Evolutionary conservation across 805 yeast species (phyloP).

Genomic region (Saturnispora quitensis): DNA sequence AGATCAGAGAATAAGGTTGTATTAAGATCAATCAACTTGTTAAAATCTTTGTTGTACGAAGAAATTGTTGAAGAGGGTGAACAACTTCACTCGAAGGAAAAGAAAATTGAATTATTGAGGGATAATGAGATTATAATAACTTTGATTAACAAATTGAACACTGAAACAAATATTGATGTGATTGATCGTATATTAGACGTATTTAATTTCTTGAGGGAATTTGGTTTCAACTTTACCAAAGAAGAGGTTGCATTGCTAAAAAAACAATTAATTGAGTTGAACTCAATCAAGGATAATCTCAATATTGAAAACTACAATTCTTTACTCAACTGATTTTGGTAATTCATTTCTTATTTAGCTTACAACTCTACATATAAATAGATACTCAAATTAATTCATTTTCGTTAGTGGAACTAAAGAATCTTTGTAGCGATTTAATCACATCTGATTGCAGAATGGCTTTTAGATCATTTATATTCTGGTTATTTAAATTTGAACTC

Average conservation of each 20-base stretch:
- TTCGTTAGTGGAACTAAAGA: constrained; percentile 42
- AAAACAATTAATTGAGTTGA: constrained; percentile 31
- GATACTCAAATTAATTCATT: constrained; percentile 4
- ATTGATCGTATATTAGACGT: constrained; percentile 50
- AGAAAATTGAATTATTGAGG: constrained; percentile 31
- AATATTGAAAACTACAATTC: constrained; percentile 45
- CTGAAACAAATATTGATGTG: constrained; percentile 35
- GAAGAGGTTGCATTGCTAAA: constrained; percentile 33
- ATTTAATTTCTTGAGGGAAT: constrained; percentile 36
- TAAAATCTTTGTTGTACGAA: constrained; percentile 45
- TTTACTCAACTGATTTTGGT: constrained; percentile 23
- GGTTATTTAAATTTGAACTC: not conserved
- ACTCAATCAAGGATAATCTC: constrained; percentile 37
- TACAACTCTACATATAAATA: not conserved
- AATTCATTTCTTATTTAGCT: not conserved
- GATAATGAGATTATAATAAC: constrained; percentile 27
- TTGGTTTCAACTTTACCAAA: constrained; percentile 37
- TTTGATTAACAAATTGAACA: constrained; percentile 26
- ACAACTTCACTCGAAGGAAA: not conserved
- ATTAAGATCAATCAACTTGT: constrained; percentile 13
- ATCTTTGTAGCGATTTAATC: constrained; percentile 37
- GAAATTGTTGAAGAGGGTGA: constrained; percentile 31
- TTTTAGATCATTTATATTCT: constrained; percentile 3
- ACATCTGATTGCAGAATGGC: constrained; percentile 35
- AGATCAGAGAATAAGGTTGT: constrained; percentile 10